A percentile compares a stretch with the other conserved stretches of the same genome.
Evolutionary conservation across 179 eudicot genomes (phyloP).

Genomic region (Beta corolliflora): DNA sequence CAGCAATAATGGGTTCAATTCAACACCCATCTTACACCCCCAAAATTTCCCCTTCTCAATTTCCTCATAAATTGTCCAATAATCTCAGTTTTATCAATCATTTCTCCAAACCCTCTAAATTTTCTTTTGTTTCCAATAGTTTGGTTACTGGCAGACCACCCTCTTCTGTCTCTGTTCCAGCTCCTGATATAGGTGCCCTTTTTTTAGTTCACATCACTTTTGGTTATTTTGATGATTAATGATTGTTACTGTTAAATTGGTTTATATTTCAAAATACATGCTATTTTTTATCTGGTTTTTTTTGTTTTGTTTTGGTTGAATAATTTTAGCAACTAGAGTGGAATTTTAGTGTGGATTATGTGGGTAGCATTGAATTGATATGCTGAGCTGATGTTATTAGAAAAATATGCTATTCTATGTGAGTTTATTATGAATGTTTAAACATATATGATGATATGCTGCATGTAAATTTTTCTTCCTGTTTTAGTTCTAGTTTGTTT

Average conservation of each 20-base stretch:
- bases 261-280: neutral
- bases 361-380: too few species aligned
- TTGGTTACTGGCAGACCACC: constrained; percentile 53
- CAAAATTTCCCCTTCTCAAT: constrained; percentile 31
- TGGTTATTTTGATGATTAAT: neutral
- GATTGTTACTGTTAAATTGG: neutral
- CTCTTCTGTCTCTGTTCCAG: constrained; percentile 46
- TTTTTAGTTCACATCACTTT: neutral
- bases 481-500: too few species aligned
- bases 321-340: neutral
- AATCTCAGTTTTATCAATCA: constrained; percentile 13
- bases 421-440: neutral
- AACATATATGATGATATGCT: neutral
- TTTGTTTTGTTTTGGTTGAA: neutral
- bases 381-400: too few species aligned
- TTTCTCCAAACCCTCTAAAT: constrained; percentile 37
- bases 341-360: neutral
- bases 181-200: constrained; percentile 47
- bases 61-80: constrained; percentile 8
- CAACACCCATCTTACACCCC: constrained; percentile 47
- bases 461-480: neutral
- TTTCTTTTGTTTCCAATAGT: constrained; percentile 49
- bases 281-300: too few species aligned
- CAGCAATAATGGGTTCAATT: constrained; percentile 51
- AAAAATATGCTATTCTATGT: too few species aligned